phyloP scores from a whole-genome alignment of 495 filamentous ascomycete genomes.

The Penicillium daleae region DNA sequence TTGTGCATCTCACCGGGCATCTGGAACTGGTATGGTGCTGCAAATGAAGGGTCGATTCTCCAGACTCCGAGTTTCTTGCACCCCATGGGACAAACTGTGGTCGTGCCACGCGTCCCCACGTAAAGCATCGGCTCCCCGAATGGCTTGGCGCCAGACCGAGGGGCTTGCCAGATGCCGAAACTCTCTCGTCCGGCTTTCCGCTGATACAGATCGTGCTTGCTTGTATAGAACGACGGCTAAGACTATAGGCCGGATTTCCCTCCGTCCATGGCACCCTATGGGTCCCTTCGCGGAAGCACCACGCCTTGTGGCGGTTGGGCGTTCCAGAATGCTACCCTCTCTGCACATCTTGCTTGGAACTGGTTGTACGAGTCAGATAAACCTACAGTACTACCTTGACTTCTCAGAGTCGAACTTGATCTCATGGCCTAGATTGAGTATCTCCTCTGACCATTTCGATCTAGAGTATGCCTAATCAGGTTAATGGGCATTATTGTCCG shows the following conservation, averaged over 20 bases:
- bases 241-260: conserved; percentile 6
- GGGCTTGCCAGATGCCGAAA: conserved; percentile 14
- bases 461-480: conserved; percentile 3
- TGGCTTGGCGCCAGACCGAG: conserved; percentile 6
- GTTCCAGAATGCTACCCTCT: conserved; percentile 10
- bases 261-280: not conserved
- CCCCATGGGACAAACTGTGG: conserved; percentile 14
- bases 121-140: conserved; percentile 18
- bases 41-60: not conserved
- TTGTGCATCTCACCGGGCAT: conserved; percentile 19
- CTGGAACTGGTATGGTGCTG: conserved; percentile 23
- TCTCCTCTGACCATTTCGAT: not conserved
- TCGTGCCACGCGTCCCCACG: conserved; percentile 15
- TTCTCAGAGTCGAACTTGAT: too few species aligned
- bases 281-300: not conserved
- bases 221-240: not conserved
- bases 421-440: not conserved
- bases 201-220: not conserved
- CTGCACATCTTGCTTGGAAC: not conserved
- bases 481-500: not conserved
- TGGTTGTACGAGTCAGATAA: not conserved
- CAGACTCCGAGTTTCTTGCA: conserved; percentile 3
- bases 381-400: not conserved
- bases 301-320: not conserved
- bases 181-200: not conserved